Base-by-base conservation (phyloP, 2,329 filamentous ascomycete genomes). In the Plectosphaerella cucumerina region DNA sequence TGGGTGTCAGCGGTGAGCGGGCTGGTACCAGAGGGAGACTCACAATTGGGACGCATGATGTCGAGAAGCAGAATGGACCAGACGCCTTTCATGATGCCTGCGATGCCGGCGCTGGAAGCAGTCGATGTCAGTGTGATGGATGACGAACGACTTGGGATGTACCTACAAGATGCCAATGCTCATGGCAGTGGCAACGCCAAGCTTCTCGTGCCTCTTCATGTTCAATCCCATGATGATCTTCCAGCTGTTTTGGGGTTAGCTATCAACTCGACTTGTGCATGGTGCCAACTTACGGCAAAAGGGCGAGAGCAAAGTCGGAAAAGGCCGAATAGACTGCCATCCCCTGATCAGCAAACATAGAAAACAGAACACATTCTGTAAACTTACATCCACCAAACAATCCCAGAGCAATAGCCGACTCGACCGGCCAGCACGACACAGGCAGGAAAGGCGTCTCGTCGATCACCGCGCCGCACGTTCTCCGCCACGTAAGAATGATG, bases 171-270 rank as follows among this genome's bases (percentile, higher is more conserved):
- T 26, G 1, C 67, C 67, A 44, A 69, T 61, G 43, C 66, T 67
- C 66, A 69, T 69, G 46, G 65, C 64, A 4, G 62, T 50, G 15
- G 62, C 62, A 12, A 65, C 66, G 6, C 65, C 65, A 15, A 68
- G 52, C 49, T 65, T 65, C 39, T 69, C 67, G 20, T 59, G 56
- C 47, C 54, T 60, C 42, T 59, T 64, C 64, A 68, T 68, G 22
- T 65, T 57, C 39, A 65, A 59, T 1, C 60, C 56, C 56, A 64
- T 59, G 12, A 69, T 59, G 5, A 68, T 50, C 20, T 58, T 58
- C 59, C 62, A 65, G 0, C 26, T 65, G 65, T 5, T 68, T 51
- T 8, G 66, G 45, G 1, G 66, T 65, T 5, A 69, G 57, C 12
- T 56, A 10, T 11, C 26, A 10, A 5, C 26, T 8, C 12, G 8